These are phyloP conservation scores for Olyra latifolia DNA, from an alignment of 176 grass and related monocot species.

Conservation along the genomic window DNA sequence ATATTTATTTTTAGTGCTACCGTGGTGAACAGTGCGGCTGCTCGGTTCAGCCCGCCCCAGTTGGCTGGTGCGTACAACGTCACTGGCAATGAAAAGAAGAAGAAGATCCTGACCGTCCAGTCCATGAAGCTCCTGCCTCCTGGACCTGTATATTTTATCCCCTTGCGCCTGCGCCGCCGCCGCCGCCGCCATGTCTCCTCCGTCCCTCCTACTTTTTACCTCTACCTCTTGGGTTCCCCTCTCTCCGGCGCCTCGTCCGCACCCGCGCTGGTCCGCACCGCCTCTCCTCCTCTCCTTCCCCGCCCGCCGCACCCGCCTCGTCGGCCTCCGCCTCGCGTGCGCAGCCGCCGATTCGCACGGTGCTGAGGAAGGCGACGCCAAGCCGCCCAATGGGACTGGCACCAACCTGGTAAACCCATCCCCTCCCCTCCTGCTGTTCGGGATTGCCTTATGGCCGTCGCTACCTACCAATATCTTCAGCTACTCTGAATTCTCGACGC, in stretches of 20 bases:
- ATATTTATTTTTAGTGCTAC: too few species aligned
- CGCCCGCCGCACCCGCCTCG: constrained; percentile 1
- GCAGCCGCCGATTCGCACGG: constrained; percentile 14
- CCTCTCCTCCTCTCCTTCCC: constrained; percentile 21
- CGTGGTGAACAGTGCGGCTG: too few species aligned
- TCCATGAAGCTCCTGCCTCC: too few species aligned
- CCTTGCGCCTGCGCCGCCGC: neutral
- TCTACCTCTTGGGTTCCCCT: neutral
- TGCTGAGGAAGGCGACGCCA: constrained; percentile 20
- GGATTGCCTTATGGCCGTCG: neutral
- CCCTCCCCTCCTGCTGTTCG: neutral
- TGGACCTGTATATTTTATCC: too few species aligned
- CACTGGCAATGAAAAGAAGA: too few species aligned
- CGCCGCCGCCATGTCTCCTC: constrained; percentile 34
- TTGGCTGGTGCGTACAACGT: too few species aligned
- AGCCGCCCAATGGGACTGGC: constrained; percentile 15
- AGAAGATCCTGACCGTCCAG: too few species aligned
- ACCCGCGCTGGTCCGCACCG: neutral
- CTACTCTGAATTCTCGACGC: neutral
- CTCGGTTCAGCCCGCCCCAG: too few species aligned
- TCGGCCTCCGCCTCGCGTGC: constrained; percentile 3
- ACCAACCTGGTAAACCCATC: neutral
- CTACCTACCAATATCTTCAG: neutral
- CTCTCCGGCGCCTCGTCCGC: neutral
- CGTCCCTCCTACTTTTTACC: constrained; percentile 21